These are phyloP conservation scores for Mrakia blollopis DNA, from an alignment of 768 basidiomycete genomes.

Conservation along the genomic window DNA sequence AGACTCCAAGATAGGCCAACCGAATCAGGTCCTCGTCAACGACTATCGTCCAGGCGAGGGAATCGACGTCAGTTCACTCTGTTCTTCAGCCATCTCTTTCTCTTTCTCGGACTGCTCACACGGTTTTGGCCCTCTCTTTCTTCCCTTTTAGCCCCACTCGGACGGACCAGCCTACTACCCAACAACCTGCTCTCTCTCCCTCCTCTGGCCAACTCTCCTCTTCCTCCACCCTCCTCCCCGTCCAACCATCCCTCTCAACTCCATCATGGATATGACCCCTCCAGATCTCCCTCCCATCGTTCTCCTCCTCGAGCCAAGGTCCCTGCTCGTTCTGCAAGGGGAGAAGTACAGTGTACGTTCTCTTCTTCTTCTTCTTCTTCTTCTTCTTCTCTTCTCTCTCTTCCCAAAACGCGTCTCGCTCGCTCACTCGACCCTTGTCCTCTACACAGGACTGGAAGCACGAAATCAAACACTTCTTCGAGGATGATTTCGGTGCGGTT, in stretches of 20 bases:
- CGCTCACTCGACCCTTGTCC: no score
- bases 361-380: no score
- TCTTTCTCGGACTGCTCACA: no score
- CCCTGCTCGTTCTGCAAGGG: slow-evolving; percentile 68
- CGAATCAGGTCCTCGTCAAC: slow-evolving; percentile 78
- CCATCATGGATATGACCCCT: slow-evolving; percentile 12
- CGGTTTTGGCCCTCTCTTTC: not conserved
- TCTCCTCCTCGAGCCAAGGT: slow-evolving; percentile 74
- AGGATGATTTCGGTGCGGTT: slow-evolving; percentile 47
- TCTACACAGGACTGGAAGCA: slow-evolving; percentile 54
- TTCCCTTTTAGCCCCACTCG: slow-evolving; percentile 66
- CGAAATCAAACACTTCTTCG: slow-evolving; percentile 61
- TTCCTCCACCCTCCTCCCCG: slow-evolving; percentile 58
- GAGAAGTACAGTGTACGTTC: slow-evolving; percentile 56
- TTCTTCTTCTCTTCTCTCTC: no score
- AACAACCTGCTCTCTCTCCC: slow-evolving; percentile 81
- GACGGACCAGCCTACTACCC: slow-evolving; percentile 86
- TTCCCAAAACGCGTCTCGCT: no score
- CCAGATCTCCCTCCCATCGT: slow-evolving; percentile 49
- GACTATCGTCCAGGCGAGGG: slow-evolving; percentile 83
- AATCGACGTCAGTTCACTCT: slow-evolving; percentile 66
- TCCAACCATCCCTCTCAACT: slow-evolving; percentile 37
- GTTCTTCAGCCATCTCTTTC: not conserved
- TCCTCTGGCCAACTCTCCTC: slow-evolving; percentile 76
- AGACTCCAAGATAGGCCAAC: slow-evolving; percentile 58